Evolutionary conservation across 345 rosid species (phyloP).

Genomic region (Mallotus nudiflorus): DNA sequence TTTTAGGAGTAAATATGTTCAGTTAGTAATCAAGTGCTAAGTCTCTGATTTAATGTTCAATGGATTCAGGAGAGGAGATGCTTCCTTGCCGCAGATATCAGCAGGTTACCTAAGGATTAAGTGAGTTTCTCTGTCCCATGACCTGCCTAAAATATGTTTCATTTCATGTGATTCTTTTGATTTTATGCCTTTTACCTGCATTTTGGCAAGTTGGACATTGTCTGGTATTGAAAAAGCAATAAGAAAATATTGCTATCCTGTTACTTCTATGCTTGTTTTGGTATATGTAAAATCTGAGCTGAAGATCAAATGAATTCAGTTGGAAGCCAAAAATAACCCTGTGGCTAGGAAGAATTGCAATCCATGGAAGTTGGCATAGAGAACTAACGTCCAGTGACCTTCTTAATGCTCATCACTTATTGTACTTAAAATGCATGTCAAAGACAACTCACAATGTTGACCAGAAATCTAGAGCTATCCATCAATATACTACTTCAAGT

Average conservation of each 20-base stretch:
- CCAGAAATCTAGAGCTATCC: neutral
- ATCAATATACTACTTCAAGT: neutral
- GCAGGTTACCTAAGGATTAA: slow-evolving; percentile 74
- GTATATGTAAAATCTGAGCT: neutral
- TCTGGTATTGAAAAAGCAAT: neutral
- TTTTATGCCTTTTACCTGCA: slow-evolving; percentile 2
- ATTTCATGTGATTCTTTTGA: neutral
- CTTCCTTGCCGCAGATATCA: slow-evolving; percentile 82
- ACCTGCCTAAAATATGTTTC: neutral
- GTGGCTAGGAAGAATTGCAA: slow-evolving; percentile 4
- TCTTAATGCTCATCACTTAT: neutral
- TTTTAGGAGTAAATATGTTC: neutral
- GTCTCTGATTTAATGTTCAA: slow-evolving; percentile 18
- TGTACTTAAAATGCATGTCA: neutral
- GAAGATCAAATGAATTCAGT: slow-evolving; percentile 1
- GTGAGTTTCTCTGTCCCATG: slow-evolving; percentile 42
- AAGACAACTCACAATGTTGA: no score
- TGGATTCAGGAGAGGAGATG: slow-evolving; percentile 73
- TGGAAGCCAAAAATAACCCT: neutral
- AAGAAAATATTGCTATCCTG: neutral
- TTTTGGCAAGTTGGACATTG: slow-evolving; percentile 2
- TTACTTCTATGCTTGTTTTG: neutral
- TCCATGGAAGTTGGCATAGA: neutral
- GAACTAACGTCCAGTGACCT: neutral
- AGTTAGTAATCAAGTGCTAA: slow-evolving; percentile 9